Conservation (phyloP, 1,139 yeast species). For the Blastobotrys indianensis region DNA sequence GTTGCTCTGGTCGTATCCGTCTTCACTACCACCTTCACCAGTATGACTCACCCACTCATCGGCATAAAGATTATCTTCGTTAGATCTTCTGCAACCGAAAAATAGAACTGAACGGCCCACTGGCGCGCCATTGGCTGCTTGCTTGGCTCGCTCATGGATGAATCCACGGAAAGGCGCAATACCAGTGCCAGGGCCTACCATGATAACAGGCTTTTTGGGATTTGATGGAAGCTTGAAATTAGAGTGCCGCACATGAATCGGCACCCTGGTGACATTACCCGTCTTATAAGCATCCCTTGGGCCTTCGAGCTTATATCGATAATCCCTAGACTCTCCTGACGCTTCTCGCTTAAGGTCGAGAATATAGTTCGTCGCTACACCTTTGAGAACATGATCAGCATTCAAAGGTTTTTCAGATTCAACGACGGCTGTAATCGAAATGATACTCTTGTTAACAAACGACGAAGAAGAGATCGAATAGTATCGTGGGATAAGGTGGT, state of each 20-base stretch:
- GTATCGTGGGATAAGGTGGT: constrained; percentile 87
- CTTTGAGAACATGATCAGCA: constrained; percentile 52
- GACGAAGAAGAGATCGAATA: constrained; percentile 95
- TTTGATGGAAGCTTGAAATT: constrained; percentile 92
- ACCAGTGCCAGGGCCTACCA: constrained; percentile 98
- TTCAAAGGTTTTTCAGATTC: constrained; percentile 52
- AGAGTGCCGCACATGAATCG: constrained; percentile 91
- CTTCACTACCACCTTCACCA: constrained; percentile 16
- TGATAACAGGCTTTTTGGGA: constrained; percentile 74
- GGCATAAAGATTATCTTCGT: constrained; percentile 73
- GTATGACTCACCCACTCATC: constrained; percentile 75
- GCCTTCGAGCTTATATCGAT: constrained; percentile 67
- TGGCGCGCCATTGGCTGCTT: constrained; percentile 47
- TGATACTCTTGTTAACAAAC: constrained; percentile 61
- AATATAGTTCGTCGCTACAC: constrained; percentile 88
- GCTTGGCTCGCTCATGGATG: constrained; percentile 69
- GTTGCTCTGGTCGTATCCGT: constrained; percentile 17
- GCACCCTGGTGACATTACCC: constrained; percentile 48
- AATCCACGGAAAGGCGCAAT: constrained; percentile 97
- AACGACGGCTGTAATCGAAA: constrained; percentile 83
- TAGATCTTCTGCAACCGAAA: constrained; percentile 75
- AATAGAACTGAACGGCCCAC: constrained; percentile 74
- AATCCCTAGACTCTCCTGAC: constrained; percentile 39
- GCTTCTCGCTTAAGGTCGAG: constrained; percentile 64
- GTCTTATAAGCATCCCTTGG: constrained; percentile 60